Evolutionary conservation across 1,284 basidiomycete species (phyloP).

Genomic region (Cerrena zonata): DNA sequence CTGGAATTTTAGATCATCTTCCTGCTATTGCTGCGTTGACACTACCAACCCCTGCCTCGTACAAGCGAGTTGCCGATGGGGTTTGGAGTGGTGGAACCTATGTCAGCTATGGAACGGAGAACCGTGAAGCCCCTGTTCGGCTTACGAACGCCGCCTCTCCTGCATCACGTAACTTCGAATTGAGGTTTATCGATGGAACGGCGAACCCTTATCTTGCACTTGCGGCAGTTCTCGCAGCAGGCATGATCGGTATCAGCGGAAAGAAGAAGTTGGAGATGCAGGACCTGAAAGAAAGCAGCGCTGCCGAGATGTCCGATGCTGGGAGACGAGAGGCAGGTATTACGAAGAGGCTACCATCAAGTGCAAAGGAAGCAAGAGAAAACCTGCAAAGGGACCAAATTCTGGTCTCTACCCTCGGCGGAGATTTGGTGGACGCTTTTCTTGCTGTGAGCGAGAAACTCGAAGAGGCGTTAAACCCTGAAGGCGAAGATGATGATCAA

Average conservation of each 20-base stretch:
- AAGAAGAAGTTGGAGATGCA: slow-evolving; percentile 31
- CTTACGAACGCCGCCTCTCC: slow-evolving; percentile 50
- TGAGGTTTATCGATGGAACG: slow-evolving; percentile 58
- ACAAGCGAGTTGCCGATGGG: slow-evolving; percentile 57
- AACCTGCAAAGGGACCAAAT: too few species aligned
- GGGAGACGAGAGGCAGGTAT: too few species aligned
- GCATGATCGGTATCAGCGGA: slow-evolving; percentile 36
- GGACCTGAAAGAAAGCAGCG: too few species aligned
- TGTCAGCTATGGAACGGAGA: slow-evolving; percentile 62
- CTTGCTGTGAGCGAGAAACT: too few species aligned
- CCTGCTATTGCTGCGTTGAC: slow-evolving; percentile 52
- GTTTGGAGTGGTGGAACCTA: slow-evolving; percentile 69
- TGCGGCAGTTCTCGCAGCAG: slow-evolving; percentile 44
- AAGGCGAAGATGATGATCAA: too few species aligned
- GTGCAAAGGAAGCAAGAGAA: too few species aligned
- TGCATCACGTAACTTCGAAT: slow-evolving; percentile 55
- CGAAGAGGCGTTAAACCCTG: too few species aligned
- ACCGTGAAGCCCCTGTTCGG: slow-evolving; percentile 60
- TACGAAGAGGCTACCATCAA: too few species aligned
- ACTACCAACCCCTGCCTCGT: slow-evolving; percentile 55
- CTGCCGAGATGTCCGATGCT: too few species aligned
- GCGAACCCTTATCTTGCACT: slow-evolving; percentile 39
- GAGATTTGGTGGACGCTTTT: too few species aligned
- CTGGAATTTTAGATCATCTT: slow-evolving; percentile 46
- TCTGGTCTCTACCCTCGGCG: too few species aligned